A percentile compares a stretch with the other conserved stretches of the same genome.
These are phyloP conservation scores for Plasmodium inui DNA, from an alignment of 169 alveolate genomes.

Conservation along the genomic window DNA sequence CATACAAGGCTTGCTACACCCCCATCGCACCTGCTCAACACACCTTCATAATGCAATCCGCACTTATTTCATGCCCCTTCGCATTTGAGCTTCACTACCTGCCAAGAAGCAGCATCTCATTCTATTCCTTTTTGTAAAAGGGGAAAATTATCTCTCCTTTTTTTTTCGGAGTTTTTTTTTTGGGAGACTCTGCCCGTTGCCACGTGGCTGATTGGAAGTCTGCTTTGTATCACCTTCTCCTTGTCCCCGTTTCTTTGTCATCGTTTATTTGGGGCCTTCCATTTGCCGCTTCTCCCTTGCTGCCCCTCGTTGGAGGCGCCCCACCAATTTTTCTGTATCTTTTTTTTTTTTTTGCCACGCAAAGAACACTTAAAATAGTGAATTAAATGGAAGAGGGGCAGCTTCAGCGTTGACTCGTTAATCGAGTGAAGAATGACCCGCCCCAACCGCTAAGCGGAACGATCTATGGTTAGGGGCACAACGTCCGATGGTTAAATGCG, in stretches of 20 bases:
- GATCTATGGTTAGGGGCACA: neutral
- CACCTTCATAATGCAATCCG: neutral
- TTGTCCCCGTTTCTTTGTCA: neutral
- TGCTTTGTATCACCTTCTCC: neutral
- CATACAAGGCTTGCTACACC: neutral
- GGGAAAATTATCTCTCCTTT: neutral
- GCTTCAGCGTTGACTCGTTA: neutral
- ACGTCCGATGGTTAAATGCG: neutral
- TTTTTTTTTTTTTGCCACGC: neutral
- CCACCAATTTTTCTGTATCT: neutral
- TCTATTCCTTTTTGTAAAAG: neutral
- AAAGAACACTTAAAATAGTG: too few species aligned
- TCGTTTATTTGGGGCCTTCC: too few species aligned
- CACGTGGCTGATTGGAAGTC: neutral
- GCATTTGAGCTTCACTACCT: neutral
- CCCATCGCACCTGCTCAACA: neutral
- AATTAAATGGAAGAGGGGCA: neutral
- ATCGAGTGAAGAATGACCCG: neutral
- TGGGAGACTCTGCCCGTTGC: neutral
- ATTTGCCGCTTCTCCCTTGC: too few species aligned
- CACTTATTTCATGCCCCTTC: neutral
- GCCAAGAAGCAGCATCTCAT: neutral
- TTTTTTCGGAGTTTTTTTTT: neutral
- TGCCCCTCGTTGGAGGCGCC: neutral
- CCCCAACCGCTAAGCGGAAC: too few species aligned